Percentiles rank a stretch among this genome's conserved stretches.
Conservation (phyloP, 805 yeast genomes). For the Cephaloascus fragrans region DNA sequence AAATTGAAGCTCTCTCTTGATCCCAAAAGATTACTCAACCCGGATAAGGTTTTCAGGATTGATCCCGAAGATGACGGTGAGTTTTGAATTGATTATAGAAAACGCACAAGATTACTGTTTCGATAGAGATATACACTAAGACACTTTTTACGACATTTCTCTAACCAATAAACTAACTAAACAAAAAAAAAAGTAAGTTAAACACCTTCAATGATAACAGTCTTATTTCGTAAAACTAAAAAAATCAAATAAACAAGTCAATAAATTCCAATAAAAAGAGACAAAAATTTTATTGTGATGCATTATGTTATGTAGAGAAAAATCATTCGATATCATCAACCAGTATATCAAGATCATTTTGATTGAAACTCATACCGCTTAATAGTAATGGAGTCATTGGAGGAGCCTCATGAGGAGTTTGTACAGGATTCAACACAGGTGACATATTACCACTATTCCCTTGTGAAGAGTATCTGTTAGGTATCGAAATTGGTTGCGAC, state of each 20-base stretch:
- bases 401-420: conserved; percentile 28
- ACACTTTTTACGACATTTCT: too few species aligned
- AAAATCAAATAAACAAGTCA: too few species aligned
- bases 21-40: conserved; percentile 64
- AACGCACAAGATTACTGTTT: too few species aligned
- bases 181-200: too few species aligned
- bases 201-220: too few species aligned
- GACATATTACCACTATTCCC: not conserved
- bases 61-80: conserved; percentile 39
- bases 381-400: conserved; percentile 31
- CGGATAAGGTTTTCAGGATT: conserved; percentile 67
- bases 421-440: conserved; percentile 29
- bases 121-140: too few species aligned
- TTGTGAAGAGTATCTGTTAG: not conserved
- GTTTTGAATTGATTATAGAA: too few species aligned
- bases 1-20: conserved; percentile 62
- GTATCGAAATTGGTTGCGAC: not conserved
- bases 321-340: conserved; percentile 1
- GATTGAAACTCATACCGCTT: not conserved
- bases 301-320: too few species aligned
- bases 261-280: too few species aligned
- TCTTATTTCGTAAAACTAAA: not conserved
- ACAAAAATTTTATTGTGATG: too few species aligned
- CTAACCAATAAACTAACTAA: too few species aligned
- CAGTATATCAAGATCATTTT: not conserved